phyloP scores from a whole-genome alignment of 768 basidiomycete genomes.

The Lentinula boryana region DNA sequence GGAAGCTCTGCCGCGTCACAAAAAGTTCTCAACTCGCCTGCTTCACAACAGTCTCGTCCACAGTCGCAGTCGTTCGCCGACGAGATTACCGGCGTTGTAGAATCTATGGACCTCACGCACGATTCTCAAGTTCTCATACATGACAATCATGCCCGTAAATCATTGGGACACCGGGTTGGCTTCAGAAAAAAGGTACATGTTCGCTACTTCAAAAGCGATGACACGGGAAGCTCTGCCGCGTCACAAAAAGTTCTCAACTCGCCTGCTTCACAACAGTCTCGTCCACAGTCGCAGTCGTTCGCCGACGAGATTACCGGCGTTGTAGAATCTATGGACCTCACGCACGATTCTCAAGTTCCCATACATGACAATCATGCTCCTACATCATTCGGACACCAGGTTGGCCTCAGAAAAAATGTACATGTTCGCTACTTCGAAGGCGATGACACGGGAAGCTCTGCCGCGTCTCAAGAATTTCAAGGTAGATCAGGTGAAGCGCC shows the following conservation, averaged over 20 bases:
- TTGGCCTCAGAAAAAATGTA: slow-evolving; percentile 69
- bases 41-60: slow-evolving; percentile 8
- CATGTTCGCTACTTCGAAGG: slow-evolving; percentile 59
- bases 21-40: slow-evolving; percentile 30
- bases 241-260: slow-evolving; percentile 38
- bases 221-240: slow-evolving; percentile 39
- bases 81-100: slow-evolving; percentile 36
- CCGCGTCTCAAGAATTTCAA: slow-evolving; percentile 45
- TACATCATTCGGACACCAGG: slow-evolving; percentile 66
- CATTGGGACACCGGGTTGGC: slow-evolving; percentile 71
- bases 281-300: slow-evolving; percentile 20
- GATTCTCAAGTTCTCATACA: slow-evolving; percentile 42
- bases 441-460: slow-evolving; percentile 39
- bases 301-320: slow-evolving; percentile 30
- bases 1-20: slow-evolving; percentile 42
- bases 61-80: slow-evolving; percentile 20
- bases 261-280: slow-evolving; percentile 3
- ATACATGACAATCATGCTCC: slow-evolving; percentile 49
- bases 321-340: slow-evolving; percentile 57
- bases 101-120: slow-evolving; percentile 57
- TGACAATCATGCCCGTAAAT: slow-evolving; percentile 58
- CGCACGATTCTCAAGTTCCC: slow-evolving; percentile 42
- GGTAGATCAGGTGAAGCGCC: too few relatives aligned
- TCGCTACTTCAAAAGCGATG: slow-evolving; percentile 49
- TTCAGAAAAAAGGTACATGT: slow-evolving; percentile 67